phyloP scores from a whole-genome alignment of 345 rosid species.

The Leavenworthia alabamica region DNA sequence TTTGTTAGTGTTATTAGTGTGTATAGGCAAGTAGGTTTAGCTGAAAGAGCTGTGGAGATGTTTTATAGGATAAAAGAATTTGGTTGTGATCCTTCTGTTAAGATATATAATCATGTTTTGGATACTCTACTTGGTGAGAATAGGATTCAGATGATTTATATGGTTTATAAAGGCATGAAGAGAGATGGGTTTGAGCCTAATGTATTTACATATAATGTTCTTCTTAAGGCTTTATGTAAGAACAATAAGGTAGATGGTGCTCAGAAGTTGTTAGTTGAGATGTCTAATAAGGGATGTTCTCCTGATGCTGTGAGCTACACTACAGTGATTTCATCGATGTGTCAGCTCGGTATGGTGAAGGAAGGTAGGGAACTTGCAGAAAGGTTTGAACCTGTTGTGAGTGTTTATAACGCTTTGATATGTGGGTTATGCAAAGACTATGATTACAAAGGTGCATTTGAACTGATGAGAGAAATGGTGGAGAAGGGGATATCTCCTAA shows the following conservation, averaged over 20 bases:
- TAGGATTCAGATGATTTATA: constrained; percentile 60
- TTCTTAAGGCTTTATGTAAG: constrained; percentile 84
- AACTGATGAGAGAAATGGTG: constrained; percentile 43
- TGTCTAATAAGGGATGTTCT: constrained; percentile 55
- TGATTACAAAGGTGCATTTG: constrained; percentile 48
- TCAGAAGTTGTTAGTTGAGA: constrained; percentile 60
- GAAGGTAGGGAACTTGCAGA: constrained; percentile 56
- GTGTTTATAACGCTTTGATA: constrained; percentile 66
- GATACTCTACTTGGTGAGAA: constrained; percentile 70
- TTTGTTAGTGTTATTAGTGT: constrained; percentile 54
- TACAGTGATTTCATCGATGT: constrained; percentile 67
- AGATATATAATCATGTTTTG: constrained; percentile 71
- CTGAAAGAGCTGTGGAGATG: constrained; percentile 72
- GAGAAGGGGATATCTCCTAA: constrained; percentile 51
- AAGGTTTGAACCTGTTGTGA: constrained; percentile 46
- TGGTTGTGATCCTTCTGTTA: constrained; percentile 67
- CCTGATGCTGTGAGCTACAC: constrained; percentile 85
- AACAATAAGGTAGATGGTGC: constrained; percentile 71
- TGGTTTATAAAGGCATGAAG: constrained; percentile 69
- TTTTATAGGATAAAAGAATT: constrained; percentile 75
- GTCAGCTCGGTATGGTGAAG: constrained; percentile 57
- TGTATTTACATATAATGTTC: constrained; percentile 72
- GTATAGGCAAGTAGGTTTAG: constrained; percentile 41
- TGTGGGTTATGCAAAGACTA: constrained; percentile 53
- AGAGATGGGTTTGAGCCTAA: constrained; percentile 73